Evolutionary conservation across 441 rosid genomes (phyloP), one percentile per base, ranked within the genome.

Genomic region (Mallotus repandus): DNA sequence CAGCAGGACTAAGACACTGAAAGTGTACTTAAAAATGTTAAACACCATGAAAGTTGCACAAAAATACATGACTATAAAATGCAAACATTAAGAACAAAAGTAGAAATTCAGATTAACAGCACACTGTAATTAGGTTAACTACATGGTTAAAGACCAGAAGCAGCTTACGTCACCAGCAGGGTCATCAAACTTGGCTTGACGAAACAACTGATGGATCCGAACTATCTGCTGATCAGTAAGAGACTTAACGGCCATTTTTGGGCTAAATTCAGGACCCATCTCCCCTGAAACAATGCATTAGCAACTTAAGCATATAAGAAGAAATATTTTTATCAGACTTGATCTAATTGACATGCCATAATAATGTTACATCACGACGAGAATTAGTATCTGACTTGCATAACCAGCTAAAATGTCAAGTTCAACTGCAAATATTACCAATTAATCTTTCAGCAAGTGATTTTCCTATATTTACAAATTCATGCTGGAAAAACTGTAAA

Each of bases 1-100:
- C 98, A n/a, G 99, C 99, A 69, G 99, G 98, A 83, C 99, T 96
- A 73, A 96, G 99, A 82, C 99, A 93, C 99, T 93, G 84, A 72
- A 81, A 77, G 54, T 22, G 53, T 49, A 56, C 15, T 45, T 52
- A 57, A 64, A 43, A 77, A 62, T 2, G 18, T 43, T 52, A 45
- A 68, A 68, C 57, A 50, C n/a, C 32, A 21, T 9, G 2, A 32
- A 56, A 52, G 25, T 45, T 61, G 69, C 49, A 55, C 13, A 15
- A n/a, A 70, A 53, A 2, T 10, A 63, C 13, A 63, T 22, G 9
- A 52, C 35, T 14, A 14, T 32, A 21, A 46, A 46, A 18, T 18
- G 46, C 10, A 45, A 21, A 29, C n/a, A 22, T 55, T 4, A 19
- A 62, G 55, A 53, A 57, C 61, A 25, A 55, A 22, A 15, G 46